These are phyloP conservation scores for Hericium rajendrae DNA, from an alignment of 768 basidiomycete genomes.

Conservation along the genomic window DNA sequence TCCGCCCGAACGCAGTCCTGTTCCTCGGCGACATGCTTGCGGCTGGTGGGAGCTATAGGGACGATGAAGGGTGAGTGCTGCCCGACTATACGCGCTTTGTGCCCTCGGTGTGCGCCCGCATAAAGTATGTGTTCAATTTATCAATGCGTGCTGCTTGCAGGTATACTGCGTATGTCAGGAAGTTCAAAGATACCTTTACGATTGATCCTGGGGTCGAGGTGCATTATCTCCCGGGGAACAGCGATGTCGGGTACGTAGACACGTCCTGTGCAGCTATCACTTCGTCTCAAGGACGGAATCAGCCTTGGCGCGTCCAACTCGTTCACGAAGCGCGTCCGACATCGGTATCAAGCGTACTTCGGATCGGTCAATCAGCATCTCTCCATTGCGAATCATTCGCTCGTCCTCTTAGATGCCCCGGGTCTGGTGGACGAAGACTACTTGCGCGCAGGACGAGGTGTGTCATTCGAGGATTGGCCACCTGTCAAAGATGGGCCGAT, in stretches of 20 bases:
- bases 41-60: conserved; percentile 56
- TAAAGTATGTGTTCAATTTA: not conserved
- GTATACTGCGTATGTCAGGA: conserved; percentile 57
- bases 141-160: conserved; percentile 28
- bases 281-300: not conserved
- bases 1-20: conserved; percentile 61
- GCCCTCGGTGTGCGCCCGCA: not conserved
- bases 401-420: conserved; percentile 64
- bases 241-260: conserved; percentile 62
- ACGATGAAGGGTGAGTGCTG: conserved; percentile 56
- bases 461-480: conserved; percentile 46
- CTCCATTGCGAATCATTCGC: conserved; percentile 56
- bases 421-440: conserved; percentile 80
- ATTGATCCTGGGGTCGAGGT: conserved; percentile 34
- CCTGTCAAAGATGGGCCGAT: conserved; percentile 45
- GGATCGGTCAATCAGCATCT: conserved; percentile 63
- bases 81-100: not conserved
- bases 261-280: not conserved
- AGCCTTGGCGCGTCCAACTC: not conserved
- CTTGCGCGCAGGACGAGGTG: conserved; percentile 39
- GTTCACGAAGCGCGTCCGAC: conserved; percentile 31
- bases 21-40: conserved; percentile 94
- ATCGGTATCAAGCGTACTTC: conserved; percentile 52
- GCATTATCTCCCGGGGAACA: conserved; percentile 81
- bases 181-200: conserved; percentile 65